A percentile compares a stretch with the other conserved stretches of the same genome.
Evolutionary conservation across 306 rosid genomes (phyloP).

Genomic region (Prosopis cineraria): DNA sequence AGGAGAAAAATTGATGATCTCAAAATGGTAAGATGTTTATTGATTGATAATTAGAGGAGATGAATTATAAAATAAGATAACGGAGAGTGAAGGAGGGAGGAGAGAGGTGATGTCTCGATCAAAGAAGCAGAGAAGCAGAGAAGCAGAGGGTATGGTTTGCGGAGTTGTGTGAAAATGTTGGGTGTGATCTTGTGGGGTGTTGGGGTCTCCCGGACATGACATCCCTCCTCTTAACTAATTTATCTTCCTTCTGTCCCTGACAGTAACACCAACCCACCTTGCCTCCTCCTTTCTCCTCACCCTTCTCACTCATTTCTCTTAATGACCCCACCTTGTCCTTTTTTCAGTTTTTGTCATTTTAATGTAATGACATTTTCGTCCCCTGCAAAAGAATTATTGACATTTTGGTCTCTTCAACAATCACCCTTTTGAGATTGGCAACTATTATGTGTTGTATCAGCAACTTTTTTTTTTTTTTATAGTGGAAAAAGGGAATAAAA

Average conservation of each 20-base stretch:
- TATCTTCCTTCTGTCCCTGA: background rate
- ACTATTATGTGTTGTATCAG: no score
- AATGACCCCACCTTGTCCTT: background rate
- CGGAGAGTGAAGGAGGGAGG: background rate
- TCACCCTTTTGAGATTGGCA: no score
- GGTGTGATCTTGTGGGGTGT: conserved; percentile 24
- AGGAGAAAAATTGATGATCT: no score
- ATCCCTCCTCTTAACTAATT: background rate
- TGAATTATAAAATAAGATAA: no score
- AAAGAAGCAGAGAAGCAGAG: conserved; percentile 23
- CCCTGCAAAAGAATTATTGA: background rate
- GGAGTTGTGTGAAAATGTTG: background rate
- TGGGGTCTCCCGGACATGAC: conserved; percentile 16
- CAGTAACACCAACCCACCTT: background rate
- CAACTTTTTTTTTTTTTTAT: no score
- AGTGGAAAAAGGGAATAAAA: no score
- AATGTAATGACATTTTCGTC: background rate
- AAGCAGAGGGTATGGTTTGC: background rate
- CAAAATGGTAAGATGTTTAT: background rate
- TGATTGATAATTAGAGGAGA: no score
- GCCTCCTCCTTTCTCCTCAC: background rate
- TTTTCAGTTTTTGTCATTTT: background rate
- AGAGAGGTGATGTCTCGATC: conserved; percentile 23
- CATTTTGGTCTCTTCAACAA: background rate
- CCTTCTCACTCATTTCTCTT: background rate